phyloP scores from a whole-genome alignment of 208 protist species.

The Leishmania turanica region DNA sequence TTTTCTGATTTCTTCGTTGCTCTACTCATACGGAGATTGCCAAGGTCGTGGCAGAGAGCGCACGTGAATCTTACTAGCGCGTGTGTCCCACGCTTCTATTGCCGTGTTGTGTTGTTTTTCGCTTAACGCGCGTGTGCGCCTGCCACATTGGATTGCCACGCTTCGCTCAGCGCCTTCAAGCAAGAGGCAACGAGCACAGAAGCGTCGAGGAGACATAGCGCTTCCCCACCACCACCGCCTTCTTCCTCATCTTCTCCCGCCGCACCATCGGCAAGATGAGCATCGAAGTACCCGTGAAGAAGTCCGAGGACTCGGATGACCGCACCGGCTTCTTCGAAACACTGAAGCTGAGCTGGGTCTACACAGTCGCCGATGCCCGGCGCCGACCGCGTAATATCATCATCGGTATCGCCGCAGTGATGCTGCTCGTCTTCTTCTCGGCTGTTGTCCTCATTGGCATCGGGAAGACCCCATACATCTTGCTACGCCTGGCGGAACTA shows the following conservation, averaged over 20 bases:
- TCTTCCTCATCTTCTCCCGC: not conserved
- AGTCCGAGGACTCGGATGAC: not conserved
- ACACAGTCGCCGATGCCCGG: slow-evolving; percentile 56
- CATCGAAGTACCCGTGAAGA: not conserved
- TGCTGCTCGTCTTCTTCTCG: slow-evolving; percentile 75
- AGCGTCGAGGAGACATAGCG: not conserved
- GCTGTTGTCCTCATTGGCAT: slow-evolving; percentile 52
- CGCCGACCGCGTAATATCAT: slow-evolving; percentile 61
- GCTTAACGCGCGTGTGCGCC: not conserved
- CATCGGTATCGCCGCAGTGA: slow-evolving; percentile 62
- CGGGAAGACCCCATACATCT: slow-evolving; percentile 67
- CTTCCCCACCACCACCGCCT: not conserved
- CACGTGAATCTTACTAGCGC: not conserved
- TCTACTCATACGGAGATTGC: not conserved
- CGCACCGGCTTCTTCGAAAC: slow-evolving; percentile 12
- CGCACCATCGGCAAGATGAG: not conserved
- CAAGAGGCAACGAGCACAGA: not conserved
- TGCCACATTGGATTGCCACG: too few species aligned
- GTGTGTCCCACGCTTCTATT: not conserved
- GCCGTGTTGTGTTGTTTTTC: not conserved
- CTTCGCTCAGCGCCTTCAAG: not conserved
- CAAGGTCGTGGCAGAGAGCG: not conserved
- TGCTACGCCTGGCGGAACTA: slow-evolving; percentile 74
- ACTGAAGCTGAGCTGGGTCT: slow-evolving; percentile 41
- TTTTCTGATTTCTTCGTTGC: not conserved